Evolutionary conservation across 768 basidiomycete species (phyloP).

Genomic region (Amanita rubescens): DNA sequence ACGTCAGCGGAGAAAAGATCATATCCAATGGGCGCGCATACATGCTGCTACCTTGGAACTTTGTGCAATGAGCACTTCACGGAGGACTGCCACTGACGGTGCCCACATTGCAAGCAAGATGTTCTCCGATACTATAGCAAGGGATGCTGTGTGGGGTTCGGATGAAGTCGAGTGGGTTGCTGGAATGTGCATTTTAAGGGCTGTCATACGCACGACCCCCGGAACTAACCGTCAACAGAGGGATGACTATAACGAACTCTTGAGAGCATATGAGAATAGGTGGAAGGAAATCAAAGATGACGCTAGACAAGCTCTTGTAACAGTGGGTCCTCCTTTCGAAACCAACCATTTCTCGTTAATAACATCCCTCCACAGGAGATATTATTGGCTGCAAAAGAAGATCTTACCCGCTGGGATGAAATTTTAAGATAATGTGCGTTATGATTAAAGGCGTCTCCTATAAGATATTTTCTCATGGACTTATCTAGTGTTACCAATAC

Average conservation of each 20-base stretch:
- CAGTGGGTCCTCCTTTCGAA: slow-evolving; percentile 27
- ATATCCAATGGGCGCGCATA: slow-evolving; percentile 61
- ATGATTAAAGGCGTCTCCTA: not conserved
- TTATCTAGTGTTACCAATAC: not conserved
- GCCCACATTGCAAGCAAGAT: slow-evolving; percentile 36
- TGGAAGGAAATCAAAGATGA: slow-evolving; percentile 72
- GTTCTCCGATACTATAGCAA: slow-evolving; percentile 50
- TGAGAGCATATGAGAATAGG: slow-evolving; percentile 51
- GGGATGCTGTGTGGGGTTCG: slow-evolving; percentile 60
- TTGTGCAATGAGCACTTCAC: slow-evolving; percentile 40
- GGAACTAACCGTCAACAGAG: slow-evolving; percentile 39
- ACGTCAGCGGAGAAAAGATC: slow-evolving; percentile 53
- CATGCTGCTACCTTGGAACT: slow-evolving; percentile 59
- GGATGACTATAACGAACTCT: slow-evolving; percentile 46
- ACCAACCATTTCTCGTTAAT: not conserved
- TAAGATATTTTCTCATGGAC: not conserved
- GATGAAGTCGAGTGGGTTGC: slow-evolving; percentile 68
- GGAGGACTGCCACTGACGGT: slow-evolving; percentile 33
- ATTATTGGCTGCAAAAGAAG: slow-evolving; percentile 45
- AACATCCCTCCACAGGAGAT: slow-evolving; percentile 31
- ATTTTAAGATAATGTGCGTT: slow-evolving; percentile 12
- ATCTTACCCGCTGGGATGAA: slow-evolving; percentile 38
- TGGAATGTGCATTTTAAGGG: slow-evolving; percentile 50
- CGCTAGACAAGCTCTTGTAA: slow-evolving; percentile 52
- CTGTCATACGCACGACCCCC: slow-evolving; percentile 48